A percentile compares a stretch with the other conserved stretches of the same genome.
These are phyloP conservation scores for Colletotrichum somersetense DNA, from an alignment of 2,329 filamentous ascomycete species.

Conservation along the genomic window DNA sequence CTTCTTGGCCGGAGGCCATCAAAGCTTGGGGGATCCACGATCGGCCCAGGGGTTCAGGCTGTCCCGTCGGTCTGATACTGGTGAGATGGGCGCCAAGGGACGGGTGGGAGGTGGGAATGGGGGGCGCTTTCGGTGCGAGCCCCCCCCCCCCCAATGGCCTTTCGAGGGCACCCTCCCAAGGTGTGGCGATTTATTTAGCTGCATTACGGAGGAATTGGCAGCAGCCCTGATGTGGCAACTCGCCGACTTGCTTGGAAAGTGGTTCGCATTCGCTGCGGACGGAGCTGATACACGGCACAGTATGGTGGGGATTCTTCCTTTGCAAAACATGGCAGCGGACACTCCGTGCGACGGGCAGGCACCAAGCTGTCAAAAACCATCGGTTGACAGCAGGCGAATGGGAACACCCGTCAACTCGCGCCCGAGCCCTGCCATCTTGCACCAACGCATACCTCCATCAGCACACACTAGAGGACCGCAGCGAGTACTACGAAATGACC, in stretches of 20 bases:
- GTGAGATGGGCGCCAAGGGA: constrained; percentile 4
- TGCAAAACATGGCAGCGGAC: not conserved
- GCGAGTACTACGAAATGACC: not conserved
- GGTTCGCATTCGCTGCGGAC: not conserved
- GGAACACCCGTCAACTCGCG: not conserved
- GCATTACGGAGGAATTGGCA: constrained; percentile 26
- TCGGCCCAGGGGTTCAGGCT: constrained; percentile 15
- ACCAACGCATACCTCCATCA: not conserved
- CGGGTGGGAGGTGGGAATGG: constrained; percentile 13
- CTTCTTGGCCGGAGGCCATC: not conserved
- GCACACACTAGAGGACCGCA: not conserved
- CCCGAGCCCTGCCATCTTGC: not conserved
- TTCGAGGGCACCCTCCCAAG: not conserved
- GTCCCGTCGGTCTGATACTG: constrained; percentile 13
- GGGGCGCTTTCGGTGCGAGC: not conserved
- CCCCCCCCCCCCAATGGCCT: not conserved
- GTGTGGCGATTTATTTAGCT: constrained; percentile 24
- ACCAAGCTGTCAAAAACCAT: not conserved
- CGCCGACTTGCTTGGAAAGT: not conserved
- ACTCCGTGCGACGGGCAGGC: not conserved
- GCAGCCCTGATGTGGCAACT: constrained; percentile 19
- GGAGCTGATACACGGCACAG: not conserved
- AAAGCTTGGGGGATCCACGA: constrained; percentile 2
- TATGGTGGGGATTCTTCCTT: not conserved
- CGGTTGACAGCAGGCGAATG: not conserved